Evolutionary conservation across 2,329 filamentous ascomycete species (phyloP).

Genomic region (Elsinoe australis): DNA sequence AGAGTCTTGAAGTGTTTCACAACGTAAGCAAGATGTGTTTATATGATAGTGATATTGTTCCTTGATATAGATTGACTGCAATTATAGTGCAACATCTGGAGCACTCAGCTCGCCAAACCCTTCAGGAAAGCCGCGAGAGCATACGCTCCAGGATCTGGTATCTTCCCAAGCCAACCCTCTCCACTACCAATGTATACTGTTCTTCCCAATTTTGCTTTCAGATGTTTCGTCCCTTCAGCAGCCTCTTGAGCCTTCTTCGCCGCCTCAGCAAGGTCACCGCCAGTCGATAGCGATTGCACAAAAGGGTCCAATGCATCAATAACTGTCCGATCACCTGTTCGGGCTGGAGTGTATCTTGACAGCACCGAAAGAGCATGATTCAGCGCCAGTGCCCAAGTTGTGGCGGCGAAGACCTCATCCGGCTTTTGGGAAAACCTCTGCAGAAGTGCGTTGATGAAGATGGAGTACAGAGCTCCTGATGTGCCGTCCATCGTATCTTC

Average conservation of each 20-base stretch:
- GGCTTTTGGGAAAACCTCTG: background rate
- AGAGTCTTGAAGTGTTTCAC: too few relatives aligned
- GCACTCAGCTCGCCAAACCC: too few relatives aligned
- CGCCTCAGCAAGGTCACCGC: conserved; percentile 40
- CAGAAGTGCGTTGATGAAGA: background rate
- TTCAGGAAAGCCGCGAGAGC: too few relatives aligned
- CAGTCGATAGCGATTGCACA: conserved; percentile 53
- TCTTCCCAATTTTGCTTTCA: conserved; percentile 80
- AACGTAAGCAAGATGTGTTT: too few relatives aligned
- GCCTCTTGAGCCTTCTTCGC: conserved; percentile 67
- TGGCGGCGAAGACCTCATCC: conserved; percentile 28
- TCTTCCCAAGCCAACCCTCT: conserved; percentile 42
- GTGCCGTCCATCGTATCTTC: conserved; percentile 3
- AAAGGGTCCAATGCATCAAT: conserved; percentile 88
- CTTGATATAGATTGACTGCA: too few relatives aligned
- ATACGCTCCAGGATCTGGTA: conserved; percentile 66
- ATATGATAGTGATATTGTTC: too few relatives aligned
- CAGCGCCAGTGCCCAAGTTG: conserved; percentile 60
- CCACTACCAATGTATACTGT: conserved; percentile 73
- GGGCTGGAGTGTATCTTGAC: conserved; percentile 77
- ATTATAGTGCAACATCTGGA: too few relatives aligned
- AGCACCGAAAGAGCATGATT: conserved; percentile 69
- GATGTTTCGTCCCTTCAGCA: conserved; percentile 77
- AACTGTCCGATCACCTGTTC: conserved; percentile 79
- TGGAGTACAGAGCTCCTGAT: conserved; percentile 1